Evolutionary conservation across 768 basidiomycete species (phyloP), one percentile per base, ranked within the genome.

Genomic region (Auriscalpium vulgare): DNA sequence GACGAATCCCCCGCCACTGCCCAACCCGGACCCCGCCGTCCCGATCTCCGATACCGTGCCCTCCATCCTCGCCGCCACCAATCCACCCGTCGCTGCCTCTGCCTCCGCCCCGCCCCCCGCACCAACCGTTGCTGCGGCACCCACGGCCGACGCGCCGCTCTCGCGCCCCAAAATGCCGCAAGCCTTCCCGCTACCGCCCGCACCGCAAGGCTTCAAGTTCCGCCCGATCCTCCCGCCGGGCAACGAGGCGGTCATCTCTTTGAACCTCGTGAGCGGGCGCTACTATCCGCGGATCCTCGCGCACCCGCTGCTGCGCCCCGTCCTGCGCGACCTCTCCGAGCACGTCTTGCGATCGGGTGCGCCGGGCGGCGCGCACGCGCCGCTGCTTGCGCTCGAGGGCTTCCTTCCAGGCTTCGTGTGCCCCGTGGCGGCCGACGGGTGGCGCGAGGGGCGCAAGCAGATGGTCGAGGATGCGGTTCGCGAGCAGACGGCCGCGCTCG

Each of bases 201-300:
- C 91, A 1, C 90, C 91, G 0, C 66, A 68, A 19, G 87, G 88
- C 0, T 91, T 78, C 68, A 76, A 74, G 59, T 92, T 90, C 70
- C 79, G 87, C 16, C 75, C 80, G 0, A 83, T 93, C 55, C 74
- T 90, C 13, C 64, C 74, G 2, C 72, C 81, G 8, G 85, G 79
- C 0, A 67, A 79, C 57, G 88, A 91, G 68, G 78, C 78, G 14
- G 78, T 87, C 17, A 59, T 90, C n/a, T 82, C 82, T 3, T 74
- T 91, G 44, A 79, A 82, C 37, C 72, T 90, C 48, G 75, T 94
- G 58, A 82, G 82, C 36, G 91, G 91, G 36, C 77, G 91, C 54
- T 93, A 93, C 67, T 93, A 93, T 65, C 87, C 90, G 5, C 72
- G 76, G 7, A 74, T 93, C 37, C 75, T 91, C 21, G 65, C 72